Evolutionary conservation across 495 filamentous ascomycete genomes (phyloP), one percentile per base, ranked within the genome.

Genomic region (Aspergillus mulundensis): DNA sequence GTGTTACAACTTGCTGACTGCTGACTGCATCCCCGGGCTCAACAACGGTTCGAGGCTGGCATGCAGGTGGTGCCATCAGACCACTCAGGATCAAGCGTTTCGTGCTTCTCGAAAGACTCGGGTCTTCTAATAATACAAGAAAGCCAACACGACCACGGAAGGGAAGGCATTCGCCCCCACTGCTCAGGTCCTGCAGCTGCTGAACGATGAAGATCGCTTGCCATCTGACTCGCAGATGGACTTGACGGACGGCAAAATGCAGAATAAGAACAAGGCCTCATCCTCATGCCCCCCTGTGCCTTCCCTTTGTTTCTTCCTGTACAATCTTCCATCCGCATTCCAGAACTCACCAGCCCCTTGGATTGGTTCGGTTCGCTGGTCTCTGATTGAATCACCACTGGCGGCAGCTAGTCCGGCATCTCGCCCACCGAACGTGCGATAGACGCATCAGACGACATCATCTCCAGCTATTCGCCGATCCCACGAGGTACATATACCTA

Each of bases 401-500:
- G 38, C 16, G 32, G 32, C 32, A 36, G 32, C 32, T 36, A 36
- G 32, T 36, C 18, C 30, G 39, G 34, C 43, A 11, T 50, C 34
- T 53, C 36, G 39, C 48, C 38, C 39, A 43, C 53, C 57, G 56
- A 63, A 57, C 49, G 48, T 50, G 48, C 21, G 16, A 51, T 39
- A 39, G 10, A 49, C n/a, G 16, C 23, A 43, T 43, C 50, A 43
- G 34, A 34, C 34, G 48, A 41, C 59, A 19, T n/a, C 55, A 55
- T 53, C 53, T 48, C 46, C 36, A 58, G 53, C 56, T 50, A 34
- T 63, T 44, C 41, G 60, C 39, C 42, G 60, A 59, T 62, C 60
- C 44, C 50, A 58, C 41, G 50, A 58, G 47, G 38, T 42, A 34
- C 32, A 36, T 36, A 36, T 36, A 36, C 32, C 11, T 18, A 30